Percentiles rank a stretch among this genome's conserved stretches.
These are phyloP conservation scores for Lachnellula arida DNA, from an alignment of 2,329 filamentous ascomycete species.

Conservation along the genomic window DNA sequence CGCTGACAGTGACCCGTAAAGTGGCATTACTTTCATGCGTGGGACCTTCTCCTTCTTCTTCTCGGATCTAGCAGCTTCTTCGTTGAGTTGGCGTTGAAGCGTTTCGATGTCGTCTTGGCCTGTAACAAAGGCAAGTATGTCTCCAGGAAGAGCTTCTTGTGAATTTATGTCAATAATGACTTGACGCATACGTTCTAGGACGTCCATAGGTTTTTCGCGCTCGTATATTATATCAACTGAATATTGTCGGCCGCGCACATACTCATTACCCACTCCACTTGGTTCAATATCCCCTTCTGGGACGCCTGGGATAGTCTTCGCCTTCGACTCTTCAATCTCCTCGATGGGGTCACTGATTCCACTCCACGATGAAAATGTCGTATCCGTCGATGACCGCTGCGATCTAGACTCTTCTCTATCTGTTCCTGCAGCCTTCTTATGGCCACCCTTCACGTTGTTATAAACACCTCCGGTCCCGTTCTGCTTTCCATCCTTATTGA, in stretches of 20 bases:
- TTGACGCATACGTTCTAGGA: conserved; percentile 66
- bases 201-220: background rate
- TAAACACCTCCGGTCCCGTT: background rate
- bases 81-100: conserved; percentile 72
- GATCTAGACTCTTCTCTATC: conserved; percentile 4
- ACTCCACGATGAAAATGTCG: conserved; percentile 20
- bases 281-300: conserved; percentile 11
- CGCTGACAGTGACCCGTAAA: conserved; percentile 88
- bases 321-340: background rate
- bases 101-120: conserved; percentile 91
- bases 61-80: conserved; percentile 50
- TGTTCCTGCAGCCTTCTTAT: background rate
- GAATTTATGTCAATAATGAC: conserved; percentile 82
- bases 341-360: conserved; percentile 19
- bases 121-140: conserved; percentile 86
- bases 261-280: conserved; percentile 33
- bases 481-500: background rate
- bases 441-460: background rate
- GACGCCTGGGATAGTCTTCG: background rate
- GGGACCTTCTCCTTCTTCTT: conserved; percentile 65
- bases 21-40: conserved; percentile 65
- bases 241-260: conserved; percentile 82
- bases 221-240: conserved; percentile 57
- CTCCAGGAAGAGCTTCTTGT: conserved; percentile 86
- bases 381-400: conserved; percentile 14